phyloP scores from a whole-genome alignment of 208 protist species.

The Acanthamoeba castellanii region DNA sequence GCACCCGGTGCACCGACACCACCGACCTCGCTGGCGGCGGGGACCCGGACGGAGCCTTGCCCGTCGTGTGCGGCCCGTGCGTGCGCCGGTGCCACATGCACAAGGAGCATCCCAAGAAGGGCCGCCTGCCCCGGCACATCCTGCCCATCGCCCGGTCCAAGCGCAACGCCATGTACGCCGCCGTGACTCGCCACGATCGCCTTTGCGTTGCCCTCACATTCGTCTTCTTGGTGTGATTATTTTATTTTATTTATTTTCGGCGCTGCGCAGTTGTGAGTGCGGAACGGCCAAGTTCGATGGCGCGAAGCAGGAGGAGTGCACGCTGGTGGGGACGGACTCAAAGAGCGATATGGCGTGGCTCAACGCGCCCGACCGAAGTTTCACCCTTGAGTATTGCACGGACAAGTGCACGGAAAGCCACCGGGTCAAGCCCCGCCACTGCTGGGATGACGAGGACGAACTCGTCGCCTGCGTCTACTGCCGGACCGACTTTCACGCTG shows the following conservation, averaged over 20 bases:
- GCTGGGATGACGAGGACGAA: constrained; percentile 38
- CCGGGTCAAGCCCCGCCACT: background rate
- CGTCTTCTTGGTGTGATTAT: background rate
- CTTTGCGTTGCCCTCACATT: background rate
- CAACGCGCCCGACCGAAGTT: background rate
- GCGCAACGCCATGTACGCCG: background rate
- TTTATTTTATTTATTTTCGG: background rate
- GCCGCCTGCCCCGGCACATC: background rate
- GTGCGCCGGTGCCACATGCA: background rate
- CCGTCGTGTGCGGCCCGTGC: background rate
- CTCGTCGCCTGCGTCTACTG: constrained; percentile 26
- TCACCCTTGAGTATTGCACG: background rate
- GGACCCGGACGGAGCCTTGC: background rate
- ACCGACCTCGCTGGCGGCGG: background rate
- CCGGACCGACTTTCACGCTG: background rate
- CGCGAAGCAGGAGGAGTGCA: constrained; percentile 9
- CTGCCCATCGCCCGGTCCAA: background rate
- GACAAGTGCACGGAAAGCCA: background rate
- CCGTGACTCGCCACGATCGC: background rate
- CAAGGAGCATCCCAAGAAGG: constrained; percentile 20
- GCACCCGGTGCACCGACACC: background rate
- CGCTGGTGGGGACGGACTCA: background rate
- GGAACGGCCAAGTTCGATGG: constrained; percentile 5
- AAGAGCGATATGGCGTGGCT: background rate
- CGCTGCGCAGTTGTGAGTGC: background rate